Conservation (phyloP, 768 basidiomycete species). For the Amanita inopinata region DNA sequence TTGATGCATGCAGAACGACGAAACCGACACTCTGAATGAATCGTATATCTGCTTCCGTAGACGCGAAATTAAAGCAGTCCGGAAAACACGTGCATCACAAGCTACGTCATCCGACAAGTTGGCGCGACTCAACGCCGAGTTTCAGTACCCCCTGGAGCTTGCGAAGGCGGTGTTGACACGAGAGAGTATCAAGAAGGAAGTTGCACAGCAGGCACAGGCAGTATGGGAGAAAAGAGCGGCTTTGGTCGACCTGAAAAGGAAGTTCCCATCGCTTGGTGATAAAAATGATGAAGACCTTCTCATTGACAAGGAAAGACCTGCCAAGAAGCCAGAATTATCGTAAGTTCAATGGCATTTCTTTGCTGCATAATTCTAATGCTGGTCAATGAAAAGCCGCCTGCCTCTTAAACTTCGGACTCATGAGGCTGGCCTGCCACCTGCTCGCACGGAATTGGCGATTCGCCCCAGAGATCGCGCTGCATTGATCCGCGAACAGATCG, state of each 20-base stretch:
- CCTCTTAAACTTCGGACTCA: slow-evolving; percentile 45
- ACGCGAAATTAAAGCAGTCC: slow-evolving; percentile 85
- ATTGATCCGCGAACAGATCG: slow-evolving; percentile 52
- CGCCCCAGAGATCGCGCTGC: slow-evolving; percentile 59
- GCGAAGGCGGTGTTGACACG: slow-evolving; percentile 60
- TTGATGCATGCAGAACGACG: slow-evolving; percentile 56
- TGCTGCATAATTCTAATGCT: slow-evolving; percentile 1
- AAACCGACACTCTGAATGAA: slow-evolving; percentile 81
- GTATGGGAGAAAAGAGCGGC: slow-evolving; percentile 64
- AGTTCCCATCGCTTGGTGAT: slow-evolving; percentile 48
- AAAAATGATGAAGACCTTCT: slow-evolving; percentile 66
- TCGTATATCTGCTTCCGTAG: slow-evolving; percentile 97
- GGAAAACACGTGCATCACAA: slow-evolving; percentile 91
- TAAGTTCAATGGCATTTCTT: slow-evolving; percentile 16
- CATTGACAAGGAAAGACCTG: slow-evolving; percentile 58
- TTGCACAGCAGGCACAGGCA: slow-evolving; percentile 48
- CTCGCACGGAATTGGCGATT: slow-evolving; percentile 41
- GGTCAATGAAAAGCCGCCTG: slow-evolving; percentile 27
- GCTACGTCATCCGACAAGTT: slow-evolving; percentile 86
- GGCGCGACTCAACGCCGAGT: slow-evolving; percentile 67
- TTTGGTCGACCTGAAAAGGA: slow-evolving; percentile 73
- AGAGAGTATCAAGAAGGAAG: slow-evolving; percentile 67
- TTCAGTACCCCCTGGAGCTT: slow-evolving; percentile 63
- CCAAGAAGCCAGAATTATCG: slow-evolving; percentile 45
- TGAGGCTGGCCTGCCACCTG: slow-evolving; percentile 28